These are phyloP conservation scores for Arbutus unedo DNA, from an alignment of 148 eudicot species.

Conservation along the genomic window DNA sequence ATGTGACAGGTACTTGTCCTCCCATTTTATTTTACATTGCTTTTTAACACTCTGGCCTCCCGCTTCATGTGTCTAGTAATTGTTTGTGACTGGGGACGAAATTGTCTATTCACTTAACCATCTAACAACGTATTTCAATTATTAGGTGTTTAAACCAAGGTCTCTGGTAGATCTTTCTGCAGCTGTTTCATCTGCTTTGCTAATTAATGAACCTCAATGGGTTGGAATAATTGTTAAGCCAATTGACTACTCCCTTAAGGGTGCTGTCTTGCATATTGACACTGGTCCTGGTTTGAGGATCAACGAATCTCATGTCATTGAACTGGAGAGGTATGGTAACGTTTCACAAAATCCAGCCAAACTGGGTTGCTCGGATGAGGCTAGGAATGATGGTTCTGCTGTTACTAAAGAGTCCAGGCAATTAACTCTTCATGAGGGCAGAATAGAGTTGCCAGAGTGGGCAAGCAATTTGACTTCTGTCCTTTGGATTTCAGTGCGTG, in stretches of 20 bases:
- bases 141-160: slow-evolving; percentile 86
- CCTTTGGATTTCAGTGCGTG: slow-evolving; percentile 87
- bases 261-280: slow-evolving; percentile 79
- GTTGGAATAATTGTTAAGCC: slow-evolving; percentile 89
- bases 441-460: slow-evolving; percentile 81
- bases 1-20: neutral
- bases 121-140: slow-evolving; percentile 1
- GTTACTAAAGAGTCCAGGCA: slow-evolving; percentile 38
- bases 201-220: slow-evolving; percentile 95
- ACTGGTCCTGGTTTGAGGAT: slow-evolving; percentile 90
- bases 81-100: slow-evolving; percentile 1
- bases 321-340: slow-evolving; percentile 57
- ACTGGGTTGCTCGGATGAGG: slow-evolving; percentile 24
- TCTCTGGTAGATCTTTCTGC: slow-evolving; percentile 92
- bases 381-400: slow-evolving; percentile 25
- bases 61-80: neutral
- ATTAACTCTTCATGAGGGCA: slow-evolving; percentile 59
- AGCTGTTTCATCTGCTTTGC: slow-evolving; percentile 90
- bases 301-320: slow-evolving; percentile 60
- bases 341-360: slow-evolving; percentile 29
- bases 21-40: neutral
- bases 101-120: neutral
- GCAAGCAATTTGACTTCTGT: slow-evolving; percentile 76
- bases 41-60: neutral
- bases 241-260: slow-evolving; percentile 80